Base-by-base conservation (phyloP, 2,329 filamentous ascomycete species). In the Blastomyces parvus region DNA sequence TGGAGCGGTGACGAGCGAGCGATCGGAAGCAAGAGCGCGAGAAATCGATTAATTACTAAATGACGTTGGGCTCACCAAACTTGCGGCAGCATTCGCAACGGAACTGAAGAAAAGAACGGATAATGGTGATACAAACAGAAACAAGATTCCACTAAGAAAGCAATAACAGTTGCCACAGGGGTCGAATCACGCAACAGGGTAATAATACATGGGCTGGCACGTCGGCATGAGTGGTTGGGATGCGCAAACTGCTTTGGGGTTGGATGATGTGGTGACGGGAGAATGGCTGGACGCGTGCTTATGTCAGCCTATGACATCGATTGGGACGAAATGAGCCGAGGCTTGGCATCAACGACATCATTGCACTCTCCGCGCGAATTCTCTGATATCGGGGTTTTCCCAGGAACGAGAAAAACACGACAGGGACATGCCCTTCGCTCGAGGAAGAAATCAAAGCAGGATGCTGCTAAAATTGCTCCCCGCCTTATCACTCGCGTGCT, bases 271-370 rank as follows among this genome's bases (percentile, higher is more conserved):
- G 52, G 19, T 56, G 55, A 42, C 13, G 36, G 22, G 55, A 58
- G 55, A 58, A 58, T 58, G 55, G 55, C 36, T 42, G 55, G 55
- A 40, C 13, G n/a, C 36, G 6, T 19, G 55, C 55, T 58, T 58
- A 58, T 58, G 55, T 58, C 55, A 58, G 38, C 36, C n/a, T 17
- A 42, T 58, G 55, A 42, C 55, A 57, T 57, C 30, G n/a, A 33
- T 36, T 36, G 52, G 38, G 53, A 33, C 8, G 8, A 22, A 40
- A 40, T 3, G 27, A 17, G 22, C 52, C 17, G 52, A 38, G 30
- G 52, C 52, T 40, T 57, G 55, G 55, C 52, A n/a, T 8, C 22
- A 4, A 19, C 42, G 17, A 19, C 42, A 44, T 44, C 46, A 48
- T 4, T 25, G 1, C 22, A 19, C 2, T 25, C 17, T 5, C 44